Conservation (phyloP, 306 rosid species). For the Lathyrus sativus region DNA sequence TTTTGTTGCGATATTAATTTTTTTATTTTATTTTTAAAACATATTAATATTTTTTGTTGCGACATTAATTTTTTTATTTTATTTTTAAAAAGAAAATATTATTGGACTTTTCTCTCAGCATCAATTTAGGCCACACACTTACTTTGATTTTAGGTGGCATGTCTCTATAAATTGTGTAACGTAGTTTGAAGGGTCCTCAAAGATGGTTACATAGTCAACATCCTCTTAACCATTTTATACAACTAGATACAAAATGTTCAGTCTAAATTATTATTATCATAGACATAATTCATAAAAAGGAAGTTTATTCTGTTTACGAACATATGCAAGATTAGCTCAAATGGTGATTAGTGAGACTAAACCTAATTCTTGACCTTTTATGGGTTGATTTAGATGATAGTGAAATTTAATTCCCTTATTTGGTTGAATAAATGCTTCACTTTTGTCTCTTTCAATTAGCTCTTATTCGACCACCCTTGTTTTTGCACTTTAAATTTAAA, state of each 20-base stretch:
- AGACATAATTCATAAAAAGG: too few relatives aligned
- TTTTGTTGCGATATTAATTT: too few relatives aligned
- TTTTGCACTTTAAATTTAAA: neutral
- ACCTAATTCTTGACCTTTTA: neutral
- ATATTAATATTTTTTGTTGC: too few relatives aligned
- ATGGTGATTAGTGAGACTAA: neutral
- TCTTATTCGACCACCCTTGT: neutral
- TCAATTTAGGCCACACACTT: neutral
- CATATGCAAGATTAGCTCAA: neutral
- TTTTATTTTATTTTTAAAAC: too few relatives aligned
- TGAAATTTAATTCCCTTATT: neutral
- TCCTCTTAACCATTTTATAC: neutral
- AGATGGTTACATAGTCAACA: slow-evolving; percentile 4
- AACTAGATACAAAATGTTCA: neutral
- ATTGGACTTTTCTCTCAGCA: too few relatives aligned
- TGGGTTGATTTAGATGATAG: neutral
- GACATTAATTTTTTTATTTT: too few relatives aligned
- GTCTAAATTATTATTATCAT: neutral
- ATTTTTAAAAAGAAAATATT: too few relatives aligned
- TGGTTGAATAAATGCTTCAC: neutral
- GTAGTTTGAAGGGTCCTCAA: neutral
- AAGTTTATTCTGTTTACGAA: neutral
- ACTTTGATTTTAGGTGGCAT: slow-evolving; percentile 2
- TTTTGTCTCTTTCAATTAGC: neutral
- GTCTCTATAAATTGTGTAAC: slow-evolving; percentile 3